Percentiles rank a stretch among this genome's conserved stretches.
Evolutionary conservation across 306 rosid genomes (phyloP).

Genomic region (Quercus agrifolia): DNA sequence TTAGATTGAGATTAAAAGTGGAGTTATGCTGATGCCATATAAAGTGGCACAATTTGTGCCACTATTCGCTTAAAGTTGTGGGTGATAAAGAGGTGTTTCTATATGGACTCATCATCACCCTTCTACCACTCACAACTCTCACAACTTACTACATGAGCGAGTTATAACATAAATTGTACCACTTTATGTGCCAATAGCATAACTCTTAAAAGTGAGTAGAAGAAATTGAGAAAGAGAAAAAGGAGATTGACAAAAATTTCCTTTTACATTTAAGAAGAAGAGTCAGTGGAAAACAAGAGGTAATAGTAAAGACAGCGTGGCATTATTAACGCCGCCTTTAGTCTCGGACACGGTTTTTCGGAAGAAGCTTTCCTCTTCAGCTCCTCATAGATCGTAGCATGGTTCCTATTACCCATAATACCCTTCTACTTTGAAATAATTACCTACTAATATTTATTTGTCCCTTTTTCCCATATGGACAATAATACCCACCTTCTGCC

Average conservation of each 20-base stretch:
- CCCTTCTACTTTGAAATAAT: conserved; percentile 13
- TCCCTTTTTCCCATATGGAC: conserved; percentile 11
- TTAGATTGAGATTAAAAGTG: background rate
- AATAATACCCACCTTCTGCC: conserved; percentile 36
- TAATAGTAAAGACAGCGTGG: background rate
- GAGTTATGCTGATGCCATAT: no score
- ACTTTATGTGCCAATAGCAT: no score
- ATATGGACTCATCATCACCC: no score
- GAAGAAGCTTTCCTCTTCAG: background rate
- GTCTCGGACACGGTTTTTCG: conserved; percentile 30
- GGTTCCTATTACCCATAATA: background rate
- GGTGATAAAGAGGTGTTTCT: no score
- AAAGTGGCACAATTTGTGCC: no score
- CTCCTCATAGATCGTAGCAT: conserved; percentile 1
- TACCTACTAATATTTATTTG: background rate
- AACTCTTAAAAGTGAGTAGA: no score
- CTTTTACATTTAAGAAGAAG: no score
- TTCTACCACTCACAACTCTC: no score
- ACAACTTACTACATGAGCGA: no score
- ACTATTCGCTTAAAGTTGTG: no score
- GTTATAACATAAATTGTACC: no score
- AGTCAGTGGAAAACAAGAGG: background rate
- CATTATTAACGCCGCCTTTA: conserved; percentile 19
- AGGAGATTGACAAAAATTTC: background rate
- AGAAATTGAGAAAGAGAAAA: no score